These are phyloP conservation scores for Fraxinus excelsior DNA, from an alignment of 257 asterid genomes.

Conservation along the genomic window DNA sequence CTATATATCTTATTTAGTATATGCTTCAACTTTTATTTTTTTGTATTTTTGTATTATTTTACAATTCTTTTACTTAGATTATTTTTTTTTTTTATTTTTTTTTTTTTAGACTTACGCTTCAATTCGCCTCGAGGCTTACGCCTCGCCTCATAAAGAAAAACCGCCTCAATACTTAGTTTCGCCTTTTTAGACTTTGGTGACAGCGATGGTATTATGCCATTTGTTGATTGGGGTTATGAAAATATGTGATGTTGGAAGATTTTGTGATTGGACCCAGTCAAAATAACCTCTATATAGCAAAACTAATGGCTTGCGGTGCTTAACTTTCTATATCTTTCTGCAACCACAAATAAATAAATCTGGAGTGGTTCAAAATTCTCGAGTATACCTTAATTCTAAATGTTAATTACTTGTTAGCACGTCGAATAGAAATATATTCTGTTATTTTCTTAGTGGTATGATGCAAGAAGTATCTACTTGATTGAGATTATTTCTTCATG, in stretches of 20 bases:
- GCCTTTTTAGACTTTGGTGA: too few species aligned
- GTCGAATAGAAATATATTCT: neutral
- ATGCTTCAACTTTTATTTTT: too few species aligned
- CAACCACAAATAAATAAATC: neutral
- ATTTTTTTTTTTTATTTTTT: too few species aligned
- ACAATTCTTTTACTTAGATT: too few species aligned
- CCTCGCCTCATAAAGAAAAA: too few species aligned
- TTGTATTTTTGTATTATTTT: too few species aligned
- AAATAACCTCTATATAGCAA: neutral
- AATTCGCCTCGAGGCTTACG: too few species aligned
- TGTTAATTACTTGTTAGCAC: neutral
- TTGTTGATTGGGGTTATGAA: neutral
- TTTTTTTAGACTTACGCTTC: too few species aligned
- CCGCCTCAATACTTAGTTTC: too few species aligned
- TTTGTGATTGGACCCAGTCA: neutral
- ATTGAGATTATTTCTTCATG: constrained; percentile 3
- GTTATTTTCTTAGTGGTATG: neutral
- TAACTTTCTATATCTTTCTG: constrained; percentile 7
- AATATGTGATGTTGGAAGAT: neutral
- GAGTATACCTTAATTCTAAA: neutral
- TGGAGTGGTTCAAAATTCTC: too few species aligned
- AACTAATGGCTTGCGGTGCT: neutral
- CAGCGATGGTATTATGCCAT: neutral
- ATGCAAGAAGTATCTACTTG: neutral
- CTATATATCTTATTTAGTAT: too few species aligned